Percentiles rank a stretch among this genome's conserved stretches.
phyloP scores from a whole-genome alignment of 2,329 filamentous ascomycete genomes.

The Pseudovirgaria hyperparasitica region DNA sequence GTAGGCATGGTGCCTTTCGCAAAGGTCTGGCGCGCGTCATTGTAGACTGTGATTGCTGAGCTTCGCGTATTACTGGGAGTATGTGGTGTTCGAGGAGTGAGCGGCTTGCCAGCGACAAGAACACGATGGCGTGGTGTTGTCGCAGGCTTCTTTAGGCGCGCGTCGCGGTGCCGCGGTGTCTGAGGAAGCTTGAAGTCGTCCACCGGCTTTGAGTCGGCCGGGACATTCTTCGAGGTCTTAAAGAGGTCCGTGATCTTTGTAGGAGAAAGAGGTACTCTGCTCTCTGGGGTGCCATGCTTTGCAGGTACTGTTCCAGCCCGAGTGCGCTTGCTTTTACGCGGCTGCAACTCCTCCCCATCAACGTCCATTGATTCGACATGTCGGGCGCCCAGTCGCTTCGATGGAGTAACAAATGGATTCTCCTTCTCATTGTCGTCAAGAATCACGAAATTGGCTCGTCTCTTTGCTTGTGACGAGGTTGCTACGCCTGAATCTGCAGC shows the following conservation, averaged over 20 bases:
- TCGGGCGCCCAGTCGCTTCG: slow-evolving; percentile 16
- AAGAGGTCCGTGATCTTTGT: slow-evolving; percentile 34
- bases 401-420: slow-evolving; percentile 39
- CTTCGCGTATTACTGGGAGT: slow-evolving; percentile 57
- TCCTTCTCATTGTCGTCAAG: slow-evolving; percentile 55
- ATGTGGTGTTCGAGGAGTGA: slow-evolving; percentile 67
- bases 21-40: slow-evolving; percentile 77
- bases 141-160: slow-evolving; percentile 52
- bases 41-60: slow-evolving; percentile 64
- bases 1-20: slow-evolving; percentile 64
- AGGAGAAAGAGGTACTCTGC: slow-evolving; percentile 30
- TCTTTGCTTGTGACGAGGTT: slow-evolving; percentile 25
- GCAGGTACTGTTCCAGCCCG: slow-evolving; percentile 25
- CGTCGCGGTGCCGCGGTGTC: slow-evolving; percentile 71
- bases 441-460: slow-evolving; percentile 31
- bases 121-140: slow-evolving; percentile 77
- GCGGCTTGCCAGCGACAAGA: slow-evolving; percentile 59
- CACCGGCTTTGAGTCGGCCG: slow-evolving; percentile 26
- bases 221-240: slow-evolving; percentile 32
- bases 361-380: slow-evolving; percentile 33
- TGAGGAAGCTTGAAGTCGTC: slow-evolving; percentile 41
- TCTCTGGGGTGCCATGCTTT: slow-evolving; percentile 34
- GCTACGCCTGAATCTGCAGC: slow-evolving; percentile 1
- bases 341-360: slow-evolving; percentile 24
- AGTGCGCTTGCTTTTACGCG: slow-evolving; percentile 22